Conservation (phyloP, 176 grass and related monocot genomes). For the Saccharum spontaneum region DNA sequence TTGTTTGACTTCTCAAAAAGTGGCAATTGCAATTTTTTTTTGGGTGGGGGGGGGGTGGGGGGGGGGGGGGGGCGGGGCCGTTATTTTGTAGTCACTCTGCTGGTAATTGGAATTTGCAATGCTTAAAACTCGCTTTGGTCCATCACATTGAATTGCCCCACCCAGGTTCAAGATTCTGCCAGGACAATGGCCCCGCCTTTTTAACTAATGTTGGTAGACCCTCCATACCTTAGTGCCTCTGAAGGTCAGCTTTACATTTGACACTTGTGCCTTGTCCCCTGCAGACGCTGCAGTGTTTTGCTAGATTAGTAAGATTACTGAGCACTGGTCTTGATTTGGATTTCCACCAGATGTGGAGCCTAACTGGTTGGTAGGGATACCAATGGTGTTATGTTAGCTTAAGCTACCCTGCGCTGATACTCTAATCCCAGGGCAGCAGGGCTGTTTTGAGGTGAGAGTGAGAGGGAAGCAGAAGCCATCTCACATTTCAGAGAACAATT, state of each 20-base stretch:
- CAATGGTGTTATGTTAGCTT: not conserved
- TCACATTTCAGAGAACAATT: not conserved
- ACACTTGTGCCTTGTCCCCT: conserved; percentile 13
- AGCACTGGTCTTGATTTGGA: conserved; percentile 2
- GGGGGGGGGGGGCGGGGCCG: too few relatives aligned
- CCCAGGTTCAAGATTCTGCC: not conserved
- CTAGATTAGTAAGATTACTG: conserved; percentile 30
- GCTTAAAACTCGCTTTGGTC: not conserved
- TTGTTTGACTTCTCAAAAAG: not conserved
- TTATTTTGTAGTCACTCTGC: not conserved
- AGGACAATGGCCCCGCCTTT: not conserved
- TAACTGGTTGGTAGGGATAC: not conserved
- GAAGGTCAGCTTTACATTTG: not conserved
- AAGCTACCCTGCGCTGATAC: not conserved
- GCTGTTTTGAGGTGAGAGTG: not conserved
- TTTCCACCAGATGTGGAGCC: conserved; percentile 19
- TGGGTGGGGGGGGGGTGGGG: too few relatives aligned
- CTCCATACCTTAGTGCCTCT: not conserved
- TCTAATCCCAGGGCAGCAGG: not conserved
- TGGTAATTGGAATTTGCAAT: not conserved
- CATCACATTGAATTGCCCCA: not conserved
- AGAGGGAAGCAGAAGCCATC: conserved; percentile 24
- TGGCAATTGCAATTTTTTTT: not conserved
- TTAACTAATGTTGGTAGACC: conserved; percentile 11
- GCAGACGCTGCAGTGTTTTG: not conserved